Conservation (phyloP, 2,329 filamentous ascomycete species). For the Epichloe aotearoae region DNA sequence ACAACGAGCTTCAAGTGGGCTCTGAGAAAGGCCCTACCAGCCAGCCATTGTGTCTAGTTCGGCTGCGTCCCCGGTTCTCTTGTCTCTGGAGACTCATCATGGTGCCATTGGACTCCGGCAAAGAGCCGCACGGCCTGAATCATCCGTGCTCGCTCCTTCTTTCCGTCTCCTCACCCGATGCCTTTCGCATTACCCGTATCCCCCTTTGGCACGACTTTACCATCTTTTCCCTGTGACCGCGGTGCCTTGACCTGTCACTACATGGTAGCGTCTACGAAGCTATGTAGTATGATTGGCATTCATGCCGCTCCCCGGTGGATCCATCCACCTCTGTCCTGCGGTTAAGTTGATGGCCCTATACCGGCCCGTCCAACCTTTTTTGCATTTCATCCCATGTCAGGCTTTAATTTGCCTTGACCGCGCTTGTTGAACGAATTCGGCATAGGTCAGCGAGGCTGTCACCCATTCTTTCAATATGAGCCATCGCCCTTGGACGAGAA, state of each 20-base stretch:
- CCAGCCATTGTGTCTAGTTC: conserved; percentile 5
- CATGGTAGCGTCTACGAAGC: neutral
- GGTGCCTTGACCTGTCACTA: neutral
- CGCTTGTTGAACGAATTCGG: neutral
- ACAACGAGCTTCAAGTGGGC: neutral
- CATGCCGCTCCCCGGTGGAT: conserved; percentile 4
- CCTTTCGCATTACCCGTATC: neutral
- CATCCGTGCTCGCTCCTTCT: conserved; percentile 2
- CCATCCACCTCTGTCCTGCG: neutral
- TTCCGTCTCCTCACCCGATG: neutral
- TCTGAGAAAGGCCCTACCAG: conserved; percentile 1
- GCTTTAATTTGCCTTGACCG: neutral
- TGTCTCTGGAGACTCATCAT: conserved; percentile 1
- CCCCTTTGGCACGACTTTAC: neutral
- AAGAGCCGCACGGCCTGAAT: conserved; percentile 4
- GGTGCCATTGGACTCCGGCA: neutral
- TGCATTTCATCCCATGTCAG: conserved; percentile 4
- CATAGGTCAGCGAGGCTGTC: neutral
- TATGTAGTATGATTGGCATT: conserved; percentile 3
- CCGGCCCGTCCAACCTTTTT: conserved; percentile 1
- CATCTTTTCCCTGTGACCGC: neutral
- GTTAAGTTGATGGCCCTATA: neutral
- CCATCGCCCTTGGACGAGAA: neutral
- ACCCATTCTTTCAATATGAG: neutral
- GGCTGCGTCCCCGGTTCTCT: conserved; percentile 4